These are phyloP conservation scores for Ceratocystis destructans DNA, from an alignment of 2,329 filamentous ascomycete species.

Conservation along the genomic window DNA sequence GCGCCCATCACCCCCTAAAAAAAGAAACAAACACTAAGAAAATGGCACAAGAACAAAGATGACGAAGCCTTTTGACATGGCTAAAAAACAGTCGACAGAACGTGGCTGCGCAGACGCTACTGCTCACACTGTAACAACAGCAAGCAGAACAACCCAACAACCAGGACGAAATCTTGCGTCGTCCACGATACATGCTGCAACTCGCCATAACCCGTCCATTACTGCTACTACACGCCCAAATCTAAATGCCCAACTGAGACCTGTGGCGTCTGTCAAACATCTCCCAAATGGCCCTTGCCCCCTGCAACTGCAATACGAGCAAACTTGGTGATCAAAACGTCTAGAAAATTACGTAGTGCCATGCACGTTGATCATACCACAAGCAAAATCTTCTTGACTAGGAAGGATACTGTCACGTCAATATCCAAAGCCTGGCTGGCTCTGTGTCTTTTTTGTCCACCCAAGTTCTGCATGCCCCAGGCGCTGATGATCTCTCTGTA, in stretches of 20 bases:
- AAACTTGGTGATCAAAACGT: not conserved
- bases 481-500: not conserved
- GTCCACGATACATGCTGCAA: not conserved
- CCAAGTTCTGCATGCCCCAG: not conserved
- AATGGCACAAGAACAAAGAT: not conserved
- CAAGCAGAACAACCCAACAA: too few species aligned
- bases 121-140: too few species aligned
- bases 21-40: not conserved
- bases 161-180: too few species aligned
- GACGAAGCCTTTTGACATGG: too few species aligned
- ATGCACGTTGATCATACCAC: not conserved
- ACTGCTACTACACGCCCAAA: not conserved
- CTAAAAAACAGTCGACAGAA: too few species aligned
- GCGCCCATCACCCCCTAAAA: not conserved
- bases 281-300: not conserved
- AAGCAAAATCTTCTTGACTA: not conserved
- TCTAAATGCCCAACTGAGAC: not conserved
- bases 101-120: too few species aligned
- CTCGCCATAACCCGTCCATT: not conserved
- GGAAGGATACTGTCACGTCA: not conserved
- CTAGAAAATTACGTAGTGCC: not conserved
- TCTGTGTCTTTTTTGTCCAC: not conserved
- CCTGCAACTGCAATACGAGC: slow-evolving; percentile 1
- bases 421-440: not conserved
- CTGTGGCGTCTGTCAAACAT: not conserved